phyloP scores from a whole-genome alignment of 306 rosid species.

The Clitoria ternatea region DNA sequence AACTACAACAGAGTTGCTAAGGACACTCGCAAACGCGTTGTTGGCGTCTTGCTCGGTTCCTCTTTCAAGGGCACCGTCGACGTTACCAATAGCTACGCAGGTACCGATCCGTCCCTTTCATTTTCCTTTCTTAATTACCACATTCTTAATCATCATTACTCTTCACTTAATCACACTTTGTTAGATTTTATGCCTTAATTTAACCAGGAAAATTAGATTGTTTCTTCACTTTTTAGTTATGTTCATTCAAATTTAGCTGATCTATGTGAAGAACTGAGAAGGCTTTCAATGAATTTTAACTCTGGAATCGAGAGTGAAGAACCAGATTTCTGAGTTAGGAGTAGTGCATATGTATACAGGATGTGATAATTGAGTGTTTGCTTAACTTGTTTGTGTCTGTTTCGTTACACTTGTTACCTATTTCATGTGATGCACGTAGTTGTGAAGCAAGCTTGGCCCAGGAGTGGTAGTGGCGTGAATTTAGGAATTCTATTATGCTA shows the following conservation, averaged over 20 bases:
- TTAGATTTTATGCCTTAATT: conserved; percentile 10
- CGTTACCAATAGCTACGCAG: conserved; percentile 87
- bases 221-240: background rate
- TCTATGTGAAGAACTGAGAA: background rate
- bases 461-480: no score
- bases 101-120: conserved; percentile 30
- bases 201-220: background rate
- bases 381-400: background rate
- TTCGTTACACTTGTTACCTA: background rate
- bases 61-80: conserved; percentile 81
- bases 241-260: background rate
- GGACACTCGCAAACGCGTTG: conserved; percentile 82
- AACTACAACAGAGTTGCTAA: conserved; percentile 87
- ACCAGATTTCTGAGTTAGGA: background rate
- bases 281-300: background rate
- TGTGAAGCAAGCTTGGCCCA: background rate
- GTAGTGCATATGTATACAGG: background rate
- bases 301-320: background rate
- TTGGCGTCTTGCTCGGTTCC: conserved; percentile 80
- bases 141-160: background rate
- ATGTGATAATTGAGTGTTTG: background rate
- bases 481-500: no score
- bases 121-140: background rate
- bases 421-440: background rate
- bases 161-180: background rate